A percentile compares a stretch with the other conserved stretches of the same genome.
Conservation (phyloP, 1,139 yeast genomes). For the Debaryomyces sp. region DNA sequence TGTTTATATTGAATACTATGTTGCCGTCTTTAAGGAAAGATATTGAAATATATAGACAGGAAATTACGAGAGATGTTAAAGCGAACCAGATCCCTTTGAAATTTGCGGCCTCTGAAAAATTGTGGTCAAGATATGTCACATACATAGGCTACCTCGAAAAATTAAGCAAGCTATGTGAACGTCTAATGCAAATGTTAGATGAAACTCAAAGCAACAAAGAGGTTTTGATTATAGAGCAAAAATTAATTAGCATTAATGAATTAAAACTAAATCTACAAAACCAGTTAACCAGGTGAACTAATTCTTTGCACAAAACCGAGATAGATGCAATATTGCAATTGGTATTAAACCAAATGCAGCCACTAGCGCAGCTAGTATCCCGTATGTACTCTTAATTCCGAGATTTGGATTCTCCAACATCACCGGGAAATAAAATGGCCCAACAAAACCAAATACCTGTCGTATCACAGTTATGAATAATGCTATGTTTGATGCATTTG, state of each 20-base stretch:
- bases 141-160: constrained; percentile 16
- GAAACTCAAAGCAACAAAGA: constrained; percentile 9
- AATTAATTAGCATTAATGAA: constrained; percentile 8
- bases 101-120: constrained; percentile 10
- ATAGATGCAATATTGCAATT: constrained; percentile 9
- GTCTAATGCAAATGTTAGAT: constrained; percentile 13
- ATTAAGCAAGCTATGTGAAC: constrained; percentile 14
- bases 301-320: not conserved
- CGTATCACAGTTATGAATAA: constrained; percentile 21
- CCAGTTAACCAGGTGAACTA: not conserved
- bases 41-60: constrained; percentile 14
- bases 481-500: constrained; percentile 18
- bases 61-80: constrained; percentile 13
- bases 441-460: constrained; percentile 21
- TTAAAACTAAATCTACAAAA: constrained; percentile 2
- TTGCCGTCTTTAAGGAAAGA: constrained; percentile 34
- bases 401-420: constrained; percentile 17
- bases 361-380: constrained; percentile 19
- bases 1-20: constrained; percentile 26
- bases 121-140: constrained; percentile 20
- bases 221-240: constrained; percentile 5
- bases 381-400: constrained; percentile 18
- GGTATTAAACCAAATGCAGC: constrained; percentile 15
- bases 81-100: constrained; percentile 17
- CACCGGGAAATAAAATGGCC: constrained; percentile 23